Conservation (phyloP, 306 rosid species). For the Senna tora region DNA sequence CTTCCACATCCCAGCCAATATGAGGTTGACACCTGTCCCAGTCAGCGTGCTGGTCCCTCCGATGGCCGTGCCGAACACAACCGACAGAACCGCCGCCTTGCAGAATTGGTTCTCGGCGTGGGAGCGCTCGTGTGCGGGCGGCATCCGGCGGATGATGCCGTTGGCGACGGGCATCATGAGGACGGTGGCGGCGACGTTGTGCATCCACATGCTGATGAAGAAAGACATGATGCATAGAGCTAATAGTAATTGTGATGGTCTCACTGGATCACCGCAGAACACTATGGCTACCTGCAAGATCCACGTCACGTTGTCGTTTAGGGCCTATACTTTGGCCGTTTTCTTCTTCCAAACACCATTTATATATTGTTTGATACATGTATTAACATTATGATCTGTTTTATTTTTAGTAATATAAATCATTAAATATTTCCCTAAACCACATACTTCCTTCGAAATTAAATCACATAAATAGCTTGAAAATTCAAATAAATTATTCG, state of each 20-base stretch:
- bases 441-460: no score
- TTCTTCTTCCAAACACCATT: no score
- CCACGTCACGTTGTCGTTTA: no score
- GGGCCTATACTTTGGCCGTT: no score
- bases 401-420: no score
- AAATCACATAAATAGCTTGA: no score
- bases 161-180: constrained; percentile 96
- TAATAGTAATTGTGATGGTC: constrained; percentile 61
- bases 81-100: constrained; percentile 74
- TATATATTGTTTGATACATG: no score
- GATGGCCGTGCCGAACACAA: constrained; percentile 58
- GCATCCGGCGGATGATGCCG: constrained; percentile 73
- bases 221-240: constrained; percentile 77
- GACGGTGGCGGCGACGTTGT: constrained; percentile 82
- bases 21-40: constrained; percentile 88
- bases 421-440: no score
- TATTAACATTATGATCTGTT: no score
- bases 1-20: constrained; percentile 86
- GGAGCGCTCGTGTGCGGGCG: constrained; percentile 49
- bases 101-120: constrained; percentile 55
- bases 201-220: constrained; percentile 95
- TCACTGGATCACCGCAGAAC: constrained; percentile 84
- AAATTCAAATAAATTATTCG: no score
- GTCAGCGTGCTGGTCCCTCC: constrained; percentile 89
- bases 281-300: constrained; percentile 53